Percentiles rank a stretch among this genome's conserved stretches.
Conservation (phyloP, 129 eudicot genomes). For the Chrysanthemum seticuspe region DNA sequence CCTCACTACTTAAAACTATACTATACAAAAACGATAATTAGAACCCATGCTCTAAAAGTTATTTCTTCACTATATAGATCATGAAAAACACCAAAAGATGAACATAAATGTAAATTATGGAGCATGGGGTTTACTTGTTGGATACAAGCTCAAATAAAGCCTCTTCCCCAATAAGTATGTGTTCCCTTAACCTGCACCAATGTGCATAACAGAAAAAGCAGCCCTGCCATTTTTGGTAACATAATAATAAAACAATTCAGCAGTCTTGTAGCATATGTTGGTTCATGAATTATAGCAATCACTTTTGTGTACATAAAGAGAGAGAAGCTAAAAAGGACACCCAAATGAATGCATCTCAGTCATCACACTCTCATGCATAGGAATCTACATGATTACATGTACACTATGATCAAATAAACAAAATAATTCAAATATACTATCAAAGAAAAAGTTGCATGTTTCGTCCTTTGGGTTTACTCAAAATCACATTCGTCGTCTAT, state of each 20-base stretch:
- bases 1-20: conserved; percentile 7
- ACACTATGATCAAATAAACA: conserved; percentile 15
- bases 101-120: conserved; percentile 7
- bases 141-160: conserved; percentile 15
- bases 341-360: conserved; percentile 11
- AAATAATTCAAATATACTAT: conserved; percentile 17
- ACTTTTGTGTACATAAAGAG: neutral
- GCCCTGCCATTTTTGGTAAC: conserved; percentile 18
- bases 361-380: conserved; percentile 4
- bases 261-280: conserved; percentile 19
- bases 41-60: conserved; percentile 1
- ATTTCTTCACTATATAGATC: conserved; percentile 11
- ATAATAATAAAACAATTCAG: conserved; percentile 12
- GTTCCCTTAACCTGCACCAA: conserved; percentile 17
- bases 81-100: conserved; percentile 3
- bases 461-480: too few relatives aligned
- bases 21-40: neutral
- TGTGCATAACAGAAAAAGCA: conserved; percentile 21
- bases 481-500: too few relatives aligned
- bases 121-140: conserved; percentile 4
- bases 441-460: too few relatives aligned
- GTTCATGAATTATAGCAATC: conserved; percentile 18
- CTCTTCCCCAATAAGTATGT: conserved; percentile 23
- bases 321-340: conserved; percentile 14
- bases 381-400: conserved; percentile 28